Evolutionary conservation across 257 asterid genomes (phyloP), one percentile per base, ranked within the genome.

Genomic region (Lithospermum erythrorhizon): DNA sequence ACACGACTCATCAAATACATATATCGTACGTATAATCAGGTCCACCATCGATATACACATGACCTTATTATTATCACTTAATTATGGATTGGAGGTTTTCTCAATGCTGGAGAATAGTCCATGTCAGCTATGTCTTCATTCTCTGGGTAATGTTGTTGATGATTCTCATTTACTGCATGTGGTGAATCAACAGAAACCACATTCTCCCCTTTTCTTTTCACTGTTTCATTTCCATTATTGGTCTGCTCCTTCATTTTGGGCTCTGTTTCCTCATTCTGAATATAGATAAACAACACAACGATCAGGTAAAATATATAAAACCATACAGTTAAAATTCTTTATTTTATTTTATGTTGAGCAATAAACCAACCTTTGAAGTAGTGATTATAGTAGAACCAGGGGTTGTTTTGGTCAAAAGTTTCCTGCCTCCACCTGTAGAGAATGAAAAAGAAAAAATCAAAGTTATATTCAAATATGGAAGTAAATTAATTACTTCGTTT

Each of bases 31-130:
- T 27, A 27, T 27, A 27, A 27, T 27, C 32, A 3, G 32, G 32
- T 27, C 32, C 32, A 27, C 32, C 32, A 27, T 3, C 32, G 32
- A 27, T 27, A 27, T 2, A 27, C 32, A 27, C 6, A 27, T 27
- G 32, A 27, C 32, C 32, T 27, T 35, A 32, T 35, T n/a, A n/a
- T n/a, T n/a, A 9, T 8, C 53, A 57, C 69, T 68, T 78, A 87
- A 59, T 88, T 88, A 80, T 88, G 95, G 72, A 83, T 82, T 0
- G 95, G 94, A 72, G 94, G 81, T 66, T 82, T 85, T 72, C 94
- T 75, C 68, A 63, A 72, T 11, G 96, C 86, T 60, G 76, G 95
- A 48, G 96, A 83, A 78, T 88, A 88, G 66, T 85, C 96, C 95
- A 88, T 88, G 57, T 81, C 93, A 10, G 87, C 85, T 29, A 88